These are phyloP conservation scores for Poa pratensis DNA, from an alignment of 176 grass and related monocot genomes.

Conservation along the genomic window DNA sequence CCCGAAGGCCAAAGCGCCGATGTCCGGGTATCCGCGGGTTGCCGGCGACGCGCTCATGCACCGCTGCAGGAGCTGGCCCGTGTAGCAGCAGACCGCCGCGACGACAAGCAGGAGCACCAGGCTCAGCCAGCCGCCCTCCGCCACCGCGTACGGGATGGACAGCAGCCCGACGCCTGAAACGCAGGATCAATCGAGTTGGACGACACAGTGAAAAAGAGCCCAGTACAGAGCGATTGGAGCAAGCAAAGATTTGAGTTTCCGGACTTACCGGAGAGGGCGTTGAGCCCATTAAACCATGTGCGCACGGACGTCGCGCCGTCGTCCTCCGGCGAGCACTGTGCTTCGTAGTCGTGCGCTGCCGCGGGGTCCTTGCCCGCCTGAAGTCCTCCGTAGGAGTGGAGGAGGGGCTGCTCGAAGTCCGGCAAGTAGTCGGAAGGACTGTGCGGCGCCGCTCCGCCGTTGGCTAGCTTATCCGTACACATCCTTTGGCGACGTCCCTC, in stretches of 20 bases:
- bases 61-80: constrained; percentile 72
- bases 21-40: constrained; percentile 65
- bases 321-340: constrained; percentile 32
- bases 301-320: constrained; percentile 54
- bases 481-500: background rate
- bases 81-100: constrained; percentile 72
- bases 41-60: constrained; percentile 60
- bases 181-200: background rate
- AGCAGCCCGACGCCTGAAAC: constrained; percentile 76
- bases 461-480: constrained; percentile 34
- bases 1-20: constrained; percentile 71
- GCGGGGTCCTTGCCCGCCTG: constrained; percentile 26
- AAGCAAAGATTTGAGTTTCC: background rate
- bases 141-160: constrained; percentile 82
- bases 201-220: background rate
- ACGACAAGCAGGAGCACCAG: constrained; percentile 58
- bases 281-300: constrained; percentile 88
- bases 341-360: constrained; percentile 36
- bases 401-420: constrained; percentile 43
- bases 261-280: constrained; percentile 68
- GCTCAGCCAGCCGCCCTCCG: constrained; percentile 83
- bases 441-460: constrained; percentile 8
- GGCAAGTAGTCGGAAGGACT: background rate
- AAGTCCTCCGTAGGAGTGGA: constrained; percentile 28
- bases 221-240: background rate